These are phyloP conservation scores for Boechera stricta DNA, from an alignment of 345 rosid species.

Conservation along the genomic window DNA sequence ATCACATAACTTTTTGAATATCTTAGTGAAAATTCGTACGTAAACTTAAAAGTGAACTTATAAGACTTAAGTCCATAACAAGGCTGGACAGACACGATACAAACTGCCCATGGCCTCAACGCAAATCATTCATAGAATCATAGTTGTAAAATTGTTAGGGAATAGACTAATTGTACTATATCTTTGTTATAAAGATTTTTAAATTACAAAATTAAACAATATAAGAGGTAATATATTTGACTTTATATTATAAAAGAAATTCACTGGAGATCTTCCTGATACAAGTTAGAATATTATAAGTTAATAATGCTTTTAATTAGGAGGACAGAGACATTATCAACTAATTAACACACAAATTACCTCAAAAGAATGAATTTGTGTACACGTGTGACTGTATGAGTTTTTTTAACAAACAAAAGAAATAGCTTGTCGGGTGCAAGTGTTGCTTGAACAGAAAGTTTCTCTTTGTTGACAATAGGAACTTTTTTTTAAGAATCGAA, in stretches of 20 bases:
- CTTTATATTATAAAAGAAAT: too few relatives aligned
- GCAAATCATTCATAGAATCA: background rate
- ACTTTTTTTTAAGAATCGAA: background rate
- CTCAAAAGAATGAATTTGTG: background rate
- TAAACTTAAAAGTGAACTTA: background rate
- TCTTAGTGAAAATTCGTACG: too few relatives aligned
- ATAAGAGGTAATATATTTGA: background rate
- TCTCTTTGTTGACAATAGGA: background rate
- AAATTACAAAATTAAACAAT: background rate
- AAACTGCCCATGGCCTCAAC: background rate
- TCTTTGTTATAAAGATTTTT: background rate
- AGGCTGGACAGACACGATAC: background rate
- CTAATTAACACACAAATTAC: background rate
- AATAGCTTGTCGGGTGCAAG: background rate
- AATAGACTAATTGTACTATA: background rate
- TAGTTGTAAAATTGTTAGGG: background rate
- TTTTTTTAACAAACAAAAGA: too few relatives aligned
- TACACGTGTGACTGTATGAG: background rate
- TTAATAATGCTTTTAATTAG: background rate
- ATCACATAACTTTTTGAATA: too few relatives aligned
- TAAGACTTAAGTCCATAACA: background rate
- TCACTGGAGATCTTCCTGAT: background rate
- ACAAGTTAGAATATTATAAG: background rate
- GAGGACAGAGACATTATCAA: background rate
- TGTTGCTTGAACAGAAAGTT: background rate